Evolutionary conservation across 225 moss, liverwort and hornwort species (phyloP).

Genomic region (Thuidium tamariscinum): DNA sequence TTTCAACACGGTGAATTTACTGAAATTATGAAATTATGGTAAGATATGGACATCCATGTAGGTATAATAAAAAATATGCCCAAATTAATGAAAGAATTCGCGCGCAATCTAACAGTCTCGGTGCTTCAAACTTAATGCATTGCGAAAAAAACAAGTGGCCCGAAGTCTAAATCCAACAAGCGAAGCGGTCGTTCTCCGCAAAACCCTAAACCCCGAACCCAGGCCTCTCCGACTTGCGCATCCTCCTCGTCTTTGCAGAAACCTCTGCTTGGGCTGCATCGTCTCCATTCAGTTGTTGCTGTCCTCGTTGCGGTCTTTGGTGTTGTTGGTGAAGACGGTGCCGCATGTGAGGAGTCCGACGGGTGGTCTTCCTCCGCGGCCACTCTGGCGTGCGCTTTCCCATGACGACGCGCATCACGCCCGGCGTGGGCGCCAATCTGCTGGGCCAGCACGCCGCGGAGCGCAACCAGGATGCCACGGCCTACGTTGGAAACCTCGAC

Average conservation of each 20-base stretch:
- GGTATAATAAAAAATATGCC: neutral
- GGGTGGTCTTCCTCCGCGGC: neutral
- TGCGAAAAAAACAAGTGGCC: no score
- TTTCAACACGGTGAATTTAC: no score
- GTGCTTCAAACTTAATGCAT: no score
- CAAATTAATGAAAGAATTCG: neutral
- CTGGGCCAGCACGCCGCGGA: slow-evolving; percentile 98
- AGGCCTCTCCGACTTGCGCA: neutral
- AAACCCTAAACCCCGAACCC: neutral
- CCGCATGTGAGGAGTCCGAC: neutral
- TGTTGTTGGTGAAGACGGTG: neutral
- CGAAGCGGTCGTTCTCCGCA: no score
- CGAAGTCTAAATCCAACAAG: no score
- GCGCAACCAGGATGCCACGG: slow-evolving; percentile 99
- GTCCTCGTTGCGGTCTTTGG: neutral
- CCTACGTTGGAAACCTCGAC: slow-evolving; percentile 96
- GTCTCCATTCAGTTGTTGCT: no score
- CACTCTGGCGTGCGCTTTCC: neutral
- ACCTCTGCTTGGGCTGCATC: neutral
- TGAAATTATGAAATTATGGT: neutral
- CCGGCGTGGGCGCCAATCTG: slow-evolving; percentile 97
- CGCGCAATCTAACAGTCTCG: no score
- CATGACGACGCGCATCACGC: slow-evolving; percentile 99
- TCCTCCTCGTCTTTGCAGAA: neutral
- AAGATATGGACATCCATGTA: no score